These are phyloP conservation scores for Leucosporidium yakuticum DNA, from an alignment of 768 basidiomycete genomes.

Conservation along the genomic window DNA sequence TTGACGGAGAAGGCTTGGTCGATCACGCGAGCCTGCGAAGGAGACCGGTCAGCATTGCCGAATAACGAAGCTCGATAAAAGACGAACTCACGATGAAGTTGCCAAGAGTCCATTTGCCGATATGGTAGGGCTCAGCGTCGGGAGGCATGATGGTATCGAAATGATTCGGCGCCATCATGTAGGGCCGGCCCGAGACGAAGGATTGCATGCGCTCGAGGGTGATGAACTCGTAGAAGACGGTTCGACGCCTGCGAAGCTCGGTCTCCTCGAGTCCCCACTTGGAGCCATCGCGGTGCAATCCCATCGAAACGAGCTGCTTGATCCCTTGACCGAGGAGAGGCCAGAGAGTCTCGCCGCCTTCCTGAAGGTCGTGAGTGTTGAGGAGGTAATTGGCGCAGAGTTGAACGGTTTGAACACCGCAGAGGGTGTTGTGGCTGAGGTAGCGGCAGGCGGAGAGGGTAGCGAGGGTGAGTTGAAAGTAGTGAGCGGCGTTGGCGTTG, in stretches of 20 bases:
- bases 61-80: background rate
- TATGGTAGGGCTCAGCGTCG: constrained; percentile 7
- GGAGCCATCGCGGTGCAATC: constrained; percentile 17
- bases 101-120: constrained; percentile 26
- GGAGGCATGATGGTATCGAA: constrained; percentile 22
- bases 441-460: constrained; percentile 42
- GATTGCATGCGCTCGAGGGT: constrained; percentile 24
- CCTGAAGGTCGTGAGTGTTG: constrained; percentile 21
- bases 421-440: constrained; percentile 52
- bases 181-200: constrained; percentile 17
- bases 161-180: background rate
- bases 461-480: constrained; percentile 35
- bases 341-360: constrained; percentile 23
- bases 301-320: background rate
- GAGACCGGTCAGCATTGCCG: background rate
- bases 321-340: constrained; percentile 8
- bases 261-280: constrained; percentile 14
- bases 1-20: constrained; percentile 22
- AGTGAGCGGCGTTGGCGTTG: constrained; percentile 56
- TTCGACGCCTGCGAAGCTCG: constrained; percentile 16
- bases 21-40: constrained; percentile 18
- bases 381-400: constrained; percentile 25
- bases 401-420: constrained; percentile 50
- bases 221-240: constrained; percentile 24
- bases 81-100: constrained; percentile 9